Evolutionary conservation across 192 early-diverging fungal species (phyloP), one percentile per base, ranked within the genome.

Genomic region (Entomortierella chlamydospora): DNA sequence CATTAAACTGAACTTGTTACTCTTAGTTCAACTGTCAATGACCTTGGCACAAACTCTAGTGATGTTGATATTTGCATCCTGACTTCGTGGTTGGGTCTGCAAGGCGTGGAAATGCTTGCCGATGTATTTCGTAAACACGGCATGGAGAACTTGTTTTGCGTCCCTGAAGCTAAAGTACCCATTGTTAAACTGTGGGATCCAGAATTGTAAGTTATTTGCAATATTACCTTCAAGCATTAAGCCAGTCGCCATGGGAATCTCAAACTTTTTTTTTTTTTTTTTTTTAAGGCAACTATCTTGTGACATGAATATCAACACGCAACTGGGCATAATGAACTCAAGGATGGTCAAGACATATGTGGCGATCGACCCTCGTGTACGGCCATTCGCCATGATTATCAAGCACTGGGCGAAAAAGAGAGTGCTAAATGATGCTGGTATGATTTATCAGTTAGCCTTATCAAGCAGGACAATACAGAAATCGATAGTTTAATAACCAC

Each of bases 251-350:
- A 29, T 12, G 4, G 53, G 15, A 55, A 55, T 28, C 7, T 17
- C 4, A 50, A 50, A 4, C 25, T 25, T 54, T 54, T 54, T 26
- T 54, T 54, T 25, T 26, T 28, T 17, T 26, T 54, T 28, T 26
- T 54, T 54, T 33, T 57, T 2, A 77, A 94, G 92, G 52, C 59
- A 88, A 18, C 77, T 96, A 15, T 89, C 94, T 6, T 96, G 95
- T 64, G 97, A 99, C 73, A 91, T 97, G 69, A 97, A 97, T 79
- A 91, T 99, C 64, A 98, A 98, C 84, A 98, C 96, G 79, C 91
- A 93, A 3, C 80, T 96, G 45, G 95, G 96, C 11, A 84, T 99
- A 37, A 88, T 93, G 76, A 99, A 99, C 79, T 96, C 97, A 17
- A 82, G 86, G 42, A 90, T 98, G 88, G 91, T 99, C 69, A 90